A percentile compares a stretch with the other conserved stretches of the same genome.
These are phyloP conservation scores for Acanthamoeba triangularis DNA, from an alignment of 208 protist species.

Conservation along the genomic window DNA sequence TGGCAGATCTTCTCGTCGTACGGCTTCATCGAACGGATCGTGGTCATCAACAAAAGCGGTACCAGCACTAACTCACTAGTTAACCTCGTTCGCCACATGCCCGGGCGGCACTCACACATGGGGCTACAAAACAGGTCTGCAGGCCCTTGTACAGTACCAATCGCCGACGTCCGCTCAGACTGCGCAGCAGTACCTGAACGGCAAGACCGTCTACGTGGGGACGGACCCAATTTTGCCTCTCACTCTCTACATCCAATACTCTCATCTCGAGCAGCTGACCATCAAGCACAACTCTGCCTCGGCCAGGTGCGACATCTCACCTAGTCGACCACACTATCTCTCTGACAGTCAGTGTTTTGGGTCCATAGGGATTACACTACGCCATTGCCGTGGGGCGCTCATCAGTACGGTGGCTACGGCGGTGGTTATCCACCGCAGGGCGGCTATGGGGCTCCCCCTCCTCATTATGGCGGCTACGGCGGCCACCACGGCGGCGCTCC, in stretches of 20 bases:
- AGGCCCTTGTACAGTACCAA: constrained; percentile 33
- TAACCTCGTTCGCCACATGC: no score
- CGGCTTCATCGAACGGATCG: constrained; percentile 63
- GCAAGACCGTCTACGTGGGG: constrained; percentile 57
- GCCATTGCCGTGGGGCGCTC: constrained; percentile 6
- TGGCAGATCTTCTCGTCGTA: constrained; percentile 71
- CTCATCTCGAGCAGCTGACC: constrained; percentile 43
- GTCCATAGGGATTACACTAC: constrained; percentile 39
- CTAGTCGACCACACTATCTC: background rate
- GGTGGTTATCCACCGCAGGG: background rate
- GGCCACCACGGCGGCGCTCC: background rate
- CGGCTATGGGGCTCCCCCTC: background rate
- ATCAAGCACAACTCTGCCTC: constrained; percentile 45
- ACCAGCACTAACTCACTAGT: background rate
- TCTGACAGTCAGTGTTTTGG: background rate
- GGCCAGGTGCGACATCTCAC: background rate
- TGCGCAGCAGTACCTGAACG: constrained; percentile 32
- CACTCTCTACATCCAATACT: constrained; percentile 62
- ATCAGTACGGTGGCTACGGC: background rate
- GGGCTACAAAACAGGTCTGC: background rate
- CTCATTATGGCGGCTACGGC: background rate
- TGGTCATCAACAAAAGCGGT: constrained; percentile 69
- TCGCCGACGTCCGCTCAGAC: background rate
- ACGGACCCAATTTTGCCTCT: constrained; percentile 41
- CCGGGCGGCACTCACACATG: background rate